phyloP scores from a whole-genome alignment of 2,329 filamentous ascomycete genomes.

The Madurella fahalii region DNA sequence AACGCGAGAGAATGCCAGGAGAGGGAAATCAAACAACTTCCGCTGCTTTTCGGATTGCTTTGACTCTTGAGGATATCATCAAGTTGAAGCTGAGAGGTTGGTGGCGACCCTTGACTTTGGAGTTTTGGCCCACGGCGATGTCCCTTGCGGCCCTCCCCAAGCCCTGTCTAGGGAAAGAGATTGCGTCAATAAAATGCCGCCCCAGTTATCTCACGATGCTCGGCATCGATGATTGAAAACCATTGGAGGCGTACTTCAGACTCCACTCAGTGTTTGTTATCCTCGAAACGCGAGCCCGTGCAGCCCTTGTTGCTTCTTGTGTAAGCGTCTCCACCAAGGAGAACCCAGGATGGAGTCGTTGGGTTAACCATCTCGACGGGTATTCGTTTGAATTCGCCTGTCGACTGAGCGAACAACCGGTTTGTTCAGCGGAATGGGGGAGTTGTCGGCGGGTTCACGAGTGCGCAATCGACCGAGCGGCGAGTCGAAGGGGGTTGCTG shows the following conservation, averaged over 20 bases:
- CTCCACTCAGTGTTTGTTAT: conserved; percentile 12
- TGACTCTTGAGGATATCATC: background rate
- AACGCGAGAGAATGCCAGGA: background rate
- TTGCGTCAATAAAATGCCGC: background rate
- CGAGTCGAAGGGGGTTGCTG: too few species aligned
- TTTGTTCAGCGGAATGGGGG: background rate
- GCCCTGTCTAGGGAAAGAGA: background rate
- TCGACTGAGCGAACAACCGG: background rate
- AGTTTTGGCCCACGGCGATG: background rate
- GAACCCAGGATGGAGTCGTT: too few species aligned
- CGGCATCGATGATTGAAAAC: conserved; percentile 15
- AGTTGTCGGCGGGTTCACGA: too few species aligned
- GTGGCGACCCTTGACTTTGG: background rate
- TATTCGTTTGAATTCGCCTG: background rate
- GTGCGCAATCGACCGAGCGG: too few species aligned
- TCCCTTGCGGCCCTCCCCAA: too few species aligned
- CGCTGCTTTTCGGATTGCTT: background rate
- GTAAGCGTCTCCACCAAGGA: conserved; percentile 11
- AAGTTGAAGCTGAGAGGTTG: background rate
- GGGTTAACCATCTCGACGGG: background rate
- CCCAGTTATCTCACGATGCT: background rate
- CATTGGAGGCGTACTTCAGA: conserved; percentile 14
- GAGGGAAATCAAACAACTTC: background rate
- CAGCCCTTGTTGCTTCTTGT: conserved; percentile 14
- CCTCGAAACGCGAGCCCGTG: conserved; percentile 2